Conservation (phyloP, 805 yeast species). For the Starmerella powellii region DNA sequence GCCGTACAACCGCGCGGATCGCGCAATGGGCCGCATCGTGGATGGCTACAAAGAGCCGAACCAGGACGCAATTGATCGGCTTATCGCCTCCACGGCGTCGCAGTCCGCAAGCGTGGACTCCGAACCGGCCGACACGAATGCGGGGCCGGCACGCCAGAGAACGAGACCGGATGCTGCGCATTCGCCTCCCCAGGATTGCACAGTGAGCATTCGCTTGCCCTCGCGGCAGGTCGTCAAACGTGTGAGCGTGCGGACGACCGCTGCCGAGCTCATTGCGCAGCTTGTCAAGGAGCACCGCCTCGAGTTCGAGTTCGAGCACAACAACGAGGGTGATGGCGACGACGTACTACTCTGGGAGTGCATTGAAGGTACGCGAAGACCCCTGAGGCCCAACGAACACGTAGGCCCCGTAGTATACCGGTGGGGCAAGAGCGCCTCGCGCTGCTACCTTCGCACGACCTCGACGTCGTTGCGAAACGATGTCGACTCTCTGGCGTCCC, state of each 20-base stretch:
- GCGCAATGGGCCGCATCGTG: constrained; percentile 10
- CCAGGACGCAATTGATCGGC: constrained; percentile 7
- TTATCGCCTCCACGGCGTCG: constrained; percentile 9
- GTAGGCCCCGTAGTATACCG: constrained; percentile 18
- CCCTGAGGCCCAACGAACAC: constrained; percentile 23
- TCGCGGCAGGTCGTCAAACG: constrained; percentile 21
- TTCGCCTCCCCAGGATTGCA: background rate
- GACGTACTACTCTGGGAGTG: constrained; percentile 27
- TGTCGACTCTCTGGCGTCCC: constrained; percentile 25
- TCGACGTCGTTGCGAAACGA: constrained; percentile 22
- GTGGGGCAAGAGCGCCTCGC: constrained; percentile 16
- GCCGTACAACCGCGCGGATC: constrained; percentile 10
- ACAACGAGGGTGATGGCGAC: constrained; percentile 18
- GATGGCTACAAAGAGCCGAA: constrained; percentile 1
- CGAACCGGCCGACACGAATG: background rate
- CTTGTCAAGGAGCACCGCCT: constrained; percentile 26
- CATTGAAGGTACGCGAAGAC: constrained; percentile 22
- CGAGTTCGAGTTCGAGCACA: constrained; percentile 21
- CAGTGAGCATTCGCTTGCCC: constrained; percentile 21
- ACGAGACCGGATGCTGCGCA: background rate
- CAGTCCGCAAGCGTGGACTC: no score
- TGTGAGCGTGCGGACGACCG: constrained; percentile 11
- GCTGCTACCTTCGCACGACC: constrained; percentile 20
- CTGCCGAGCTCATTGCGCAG: constrained; percentile 15
- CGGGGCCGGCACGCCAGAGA: background rate